A percentile compares a stretch with the other conserved stretches of the same genome.
phyloP scores from a whole-genome alignment of 306 rosid species.

The Trifolium dubium region DNA sequence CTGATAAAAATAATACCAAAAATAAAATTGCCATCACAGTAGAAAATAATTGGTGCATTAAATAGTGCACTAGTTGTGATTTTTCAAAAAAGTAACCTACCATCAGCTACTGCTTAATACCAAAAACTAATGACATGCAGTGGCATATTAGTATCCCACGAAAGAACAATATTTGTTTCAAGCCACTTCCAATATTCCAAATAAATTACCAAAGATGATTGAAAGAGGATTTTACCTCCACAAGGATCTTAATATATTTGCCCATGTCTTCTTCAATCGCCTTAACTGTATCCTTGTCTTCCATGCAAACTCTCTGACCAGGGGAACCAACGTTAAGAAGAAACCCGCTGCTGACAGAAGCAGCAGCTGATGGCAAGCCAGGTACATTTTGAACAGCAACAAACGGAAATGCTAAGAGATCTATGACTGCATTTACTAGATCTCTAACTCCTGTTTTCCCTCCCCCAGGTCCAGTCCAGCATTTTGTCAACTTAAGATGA shows the following conservation, averaged over 20 bases:
- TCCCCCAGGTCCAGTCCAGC: constrained; percentile 94
- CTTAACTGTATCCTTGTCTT: constrained; percentile 77
- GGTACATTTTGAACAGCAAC: constrained; percentile 89
- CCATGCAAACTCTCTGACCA: constrained; percentile 78
- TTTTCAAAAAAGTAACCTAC: constrained; percentile 5
- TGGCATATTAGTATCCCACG: constrained; percentile 5
- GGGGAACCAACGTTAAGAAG: constrained; percentile 89
- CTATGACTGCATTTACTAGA: constrained; percentile 68
- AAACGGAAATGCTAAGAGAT: constrained; percentile 91
- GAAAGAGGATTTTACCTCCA: constrained; percentile 65
- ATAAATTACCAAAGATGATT: constrained; percentile 23
- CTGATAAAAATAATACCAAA: constrained; percentile 24
- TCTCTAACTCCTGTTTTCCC: constrained; percentile 76
- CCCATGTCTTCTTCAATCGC: constrained; percentile 89
- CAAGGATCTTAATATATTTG: constrained; percentile 73
- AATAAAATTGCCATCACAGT: constrained; percentile 10
- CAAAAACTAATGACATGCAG: constrained; percentile 23
- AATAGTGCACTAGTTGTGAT: constrained; percentile 22
- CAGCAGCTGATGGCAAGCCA: constrained; percentile 77
- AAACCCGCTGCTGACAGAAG: constrained; percentile 86
- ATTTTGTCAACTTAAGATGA: constrained; percentile 75
- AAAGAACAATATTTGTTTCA: constrained; percentile 17
- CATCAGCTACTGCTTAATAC: constrained; percentile 30
- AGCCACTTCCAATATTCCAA: constrained; percentile 9
- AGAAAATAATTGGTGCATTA: constrained; percentile 6